Evolutionary conservation across 208 protist genomes (phyloP).

Genomic region (Entamoeba moshkovskii): DNA sequence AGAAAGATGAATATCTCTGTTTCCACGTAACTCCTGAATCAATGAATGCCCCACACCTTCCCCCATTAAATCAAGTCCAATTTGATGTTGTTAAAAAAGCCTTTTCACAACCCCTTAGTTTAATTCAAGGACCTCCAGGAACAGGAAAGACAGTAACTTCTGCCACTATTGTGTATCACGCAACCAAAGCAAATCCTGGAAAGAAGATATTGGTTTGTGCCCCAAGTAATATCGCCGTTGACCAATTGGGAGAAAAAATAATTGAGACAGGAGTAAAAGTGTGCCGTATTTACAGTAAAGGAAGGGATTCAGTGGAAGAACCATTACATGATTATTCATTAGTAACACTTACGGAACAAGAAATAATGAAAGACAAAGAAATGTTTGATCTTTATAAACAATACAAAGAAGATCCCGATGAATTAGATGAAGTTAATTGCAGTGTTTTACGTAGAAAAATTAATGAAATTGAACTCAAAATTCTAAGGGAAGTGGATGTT

Average conservation of each 20-base stretch:
- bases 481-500: constrained; percentile 61
- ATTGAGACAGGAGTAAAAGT: constrained; percentile 68
- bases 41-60: constrained; percentile 38
- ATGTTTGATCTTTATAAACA: background rate
- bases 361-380: constrained; percentile 12
- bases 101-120: background rate
- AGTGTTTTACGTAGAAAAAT: background rate
- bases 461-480: background rate
- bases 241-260: constrained; percentile 79
- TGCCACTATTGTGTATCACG: constrained; percentile 75
- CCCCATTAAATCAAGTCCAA: constrained; percentile 72
- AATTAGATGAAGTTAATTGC: background rate
- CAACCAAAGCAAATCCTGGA: constrained; percentile 44
- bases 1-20: background rate
- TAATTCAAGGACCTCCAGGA: constrained; percentile 71
- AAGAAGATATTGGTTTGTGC: constrained; percentile 61
- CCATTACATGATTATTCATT: constrained; percentile 53
- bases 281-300: constrained; percentile 70
- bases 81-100: constrained; percentile 24
- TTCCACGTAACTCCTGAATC: background rate
- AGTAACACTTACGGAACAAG: background rate
- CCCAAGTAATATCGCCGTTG: constrained; percentile 83
- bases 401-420: background rate
- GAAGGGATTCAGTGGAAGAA: constrained; percentile 69
- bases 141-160: constrained; percentile 76